Base-by-base conservation (phyloP, 2,329 filamentous ascomycete genomes). In the Myotisia sp. region DNA sequence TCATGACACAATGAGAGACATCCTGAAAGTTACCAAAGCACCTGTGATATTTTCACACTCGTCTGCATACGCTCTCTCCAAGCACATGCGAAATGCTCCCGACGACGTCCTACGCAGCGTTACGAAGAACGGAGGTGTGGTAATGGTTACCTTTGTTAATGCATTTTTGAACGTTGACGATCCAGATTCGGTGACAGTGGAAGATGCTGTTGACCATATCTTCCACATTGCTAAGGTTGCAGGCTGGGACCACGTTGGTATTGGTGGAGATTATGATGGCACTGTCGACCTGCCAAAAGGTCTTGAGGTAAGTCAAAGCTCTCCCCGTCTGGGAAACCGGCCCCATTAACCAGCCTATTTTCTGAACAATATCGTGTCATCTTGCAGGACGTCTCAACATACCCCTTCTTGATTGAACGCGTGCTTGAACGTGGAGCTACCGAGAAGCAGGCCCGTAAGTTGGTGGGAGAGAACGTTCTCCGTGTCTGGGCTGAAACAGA, bases 111-210 rank as follows among this genome's bases (percentile, higher is more conserved):
- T 63, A 2, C 42, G 48, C 3, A 40, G 41, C 2, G 41, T 64
- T 0, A 51, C 50, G 20, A 37, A 46, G 2, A 64, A 63, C 18
- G 47, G 51, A 1, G 59, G 61, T 0, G 48, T 64, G 6, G 46
- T 63, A 6, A 63, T 63, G 59, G 49, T 55, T 0, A 52, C 53
- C 0, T 62, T 62, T 26, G 47, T 59, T n/a, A 53, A 53, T 10
- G 33, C 41, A 47, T 34, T 55, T 45, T 34, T 52, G 40, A 42
- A 49, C 43, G 38, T 49, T 43, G 13, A 47, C 9, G 29, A 49
- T 34, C 47, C 50, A 9, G 45, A 52, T 23, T 48, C 49, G 20
- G 53, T 48, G 8, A 55, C 48, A 3, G 49, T 58, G 26, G 44
- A 56, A 18, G 42, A 46, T 27, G 53, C 62, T 0, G 52, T 57